Percentiles rank a stretch among this genome's conserved stretches.
phyloP scores from a whole-genome alignment of 2,329 filamentous ascomycete species.

The Pseudogymnoascus sp. region DNA sequence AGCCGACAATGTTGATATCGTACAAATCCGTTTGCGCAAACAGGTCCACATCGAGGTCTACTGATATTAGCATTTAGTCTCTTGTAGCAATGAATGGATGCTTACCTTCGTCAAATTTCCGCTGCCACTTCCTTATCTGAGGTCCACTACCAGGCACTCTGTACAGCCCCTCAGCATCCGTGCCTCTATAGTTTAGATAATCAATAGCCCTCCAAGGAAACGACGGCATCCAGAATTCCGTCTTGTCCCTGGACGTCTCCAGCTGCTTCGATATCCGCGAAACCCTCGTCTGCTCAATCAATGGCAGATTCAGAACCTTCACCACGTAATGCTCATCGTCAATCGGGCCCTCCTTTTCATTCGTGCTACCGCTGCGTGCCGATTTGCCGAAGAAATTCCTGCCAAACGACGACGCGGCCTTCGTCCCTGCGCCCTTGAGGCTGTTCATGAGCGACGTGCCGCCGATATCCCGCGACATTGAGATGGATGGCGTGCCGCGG shows the following conservation, averaged over 20 bases:
- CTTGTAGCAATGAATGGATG: neutral
- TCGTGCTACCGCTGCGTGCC: slow-evolving; percentile 59
- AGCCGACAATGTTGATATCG: slow-evolving; percentile 93
- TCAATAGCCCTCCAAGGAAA: slow-evolving; percentile 94
- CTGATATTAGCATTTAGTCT: slow-evolving; percentile 12
- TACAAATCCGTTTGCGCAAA: slow-evolving; percentile 83
- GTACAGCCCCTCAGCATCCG: slow-evolving; percentile 88
- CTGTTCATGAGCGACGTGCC: slow-evolving; percentile 62
- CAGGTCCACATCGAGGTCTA: slow-evolving; percentile 80
- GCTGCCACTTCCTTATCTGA: slow-evolving; percentile 89
- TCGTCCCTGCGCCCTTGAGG: slow-evolving; percentile 61
- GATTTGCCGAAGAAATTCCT: slow-evolving; percentile 78
- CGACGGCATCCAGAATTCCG: slow-evolving; percentile 97
- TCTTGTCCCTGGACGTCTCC: slow-evolving; percentile 85
- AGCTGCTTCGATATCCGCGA: slow-evolving; percentile 86
- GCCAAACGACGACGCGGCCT: slow-evolving; percentile 71
- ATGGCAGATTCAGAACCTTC: slow-evolving; percentile 75
- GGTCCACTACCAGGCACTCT: slow-evolving; percentile 83
- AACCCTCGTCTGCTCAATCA: slow-evolving; percentile 81
- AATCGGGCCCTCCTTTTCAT: slow-evolving; percentile 55
- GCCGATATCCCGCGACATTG: slow-evolving; percentile 49
- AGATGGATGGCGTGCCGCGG: slow-evolving; percentile 37
- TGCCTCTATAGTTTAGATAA: slow-evolving; percentile 90
- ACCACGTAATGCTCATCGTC: slow-evolving; percentile 79
- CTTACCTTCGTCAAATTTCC: slow-evolving; percentile 76